Conservation (phyloP, 1,284 basidiomycete genomes). For the Trametes polyzona region DNA sequence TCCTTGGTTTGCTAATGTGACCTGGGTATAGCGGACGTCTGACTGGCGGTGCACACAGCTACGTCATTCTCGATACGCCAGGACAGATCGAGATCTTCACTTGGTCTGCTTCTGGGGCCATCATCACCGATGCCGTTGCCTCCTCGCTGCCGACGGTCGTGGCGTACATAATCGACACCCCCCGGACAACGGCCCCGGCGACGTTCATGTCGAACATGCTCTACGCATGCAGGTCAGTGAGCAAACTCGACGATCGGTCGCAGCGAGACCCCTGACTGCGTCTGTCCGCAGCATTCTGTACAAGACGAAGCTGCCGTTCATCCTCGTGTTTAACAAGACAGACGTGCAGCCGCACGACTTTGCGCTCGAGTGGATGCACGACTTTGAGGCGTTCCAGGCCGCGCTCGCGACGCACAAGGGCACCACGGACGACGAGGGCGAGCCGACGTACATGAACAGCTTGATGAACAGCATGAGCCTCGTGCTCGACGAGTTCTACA, state of each 20-base stretch:
- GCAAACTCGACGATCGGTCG: too few species aligned
- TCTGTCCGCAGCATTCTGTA: constrained; percentile 81
- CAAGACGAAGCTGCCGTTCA: constrained; percentile 97
- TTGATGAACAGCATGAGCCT: constrained; percentile 99
- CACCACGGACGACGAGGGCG: constrained; percentile 80
- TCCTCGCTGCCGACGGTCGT: constrained; percentile 92
- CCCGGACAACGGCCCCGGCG: constrained; percentile 91
- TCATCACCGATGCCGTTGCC: constrained; percentile 98
- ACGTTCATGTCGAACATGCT: constrained; percentile 99
- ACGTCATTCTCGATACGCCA: constrained; percentile 96
- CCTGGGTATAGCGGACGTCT: not conserved
- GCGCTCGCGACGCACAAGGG: constrained; percentile 70
- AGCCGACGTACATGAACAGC: constrained; percentile 97
- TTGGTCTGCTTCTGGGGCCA: constrained; percentile 98
- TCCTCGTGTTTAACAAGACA: constrained; percentile 99
- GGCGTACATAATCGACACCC: constrained; percentile 98
- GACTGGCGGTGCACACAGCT: constrained; percentile 57
- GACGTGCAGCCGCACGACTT: constrained; percentile 91
- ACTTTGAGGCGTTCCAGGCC: constrained; percentile 90
- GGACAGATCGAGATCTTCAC: constrained; percentile 99
- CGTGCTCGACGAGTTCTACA: constrained; percentile 98
- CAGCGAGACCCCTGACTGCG: not conserved
- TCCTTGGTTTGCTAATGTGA: too few species aligned
- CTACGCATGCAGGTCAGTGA: constrained; percentile 92
- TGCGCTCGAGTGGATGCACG: constrained; percentile 97